Conservation (phyloP, 768 basidiomycete species). For the Gymnopilus dilepis region DNA sequence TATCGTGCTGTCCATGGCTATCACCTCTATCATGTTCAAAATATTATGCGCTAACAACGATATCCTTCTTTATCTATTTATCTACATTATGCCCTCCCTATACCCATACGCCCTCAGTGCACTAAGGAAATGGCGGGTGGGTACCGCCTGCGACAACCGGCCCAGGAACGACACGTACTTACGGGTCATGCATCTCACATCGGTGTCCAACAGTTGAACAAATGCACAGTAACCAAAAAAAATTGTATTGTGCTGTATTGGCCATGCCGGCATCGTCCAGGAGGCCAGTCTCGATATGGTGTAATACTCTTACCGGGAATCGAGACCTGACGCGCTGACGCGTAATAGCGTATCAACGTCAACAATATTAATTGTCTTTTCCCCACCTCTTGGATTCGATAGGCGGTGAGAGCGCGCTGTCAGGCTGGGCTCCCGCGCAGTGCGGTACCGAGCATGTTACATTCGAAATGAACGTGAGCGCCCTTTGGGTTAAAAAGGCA, state of each 20-base stretch:
- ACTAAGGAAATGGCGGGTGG: background rate
- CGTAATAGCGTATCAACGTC: background rate
- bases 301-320: background rate
- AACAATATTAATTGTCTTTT: background rate
- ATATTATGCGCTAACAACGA: background rate
- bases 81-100: background rate
- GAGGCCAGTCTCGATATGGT: background rate
- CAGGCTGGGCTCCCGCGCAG: background rate
- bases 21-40: background rate
- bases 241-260: too few species aligned
- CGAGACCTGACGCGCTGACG: background rate
- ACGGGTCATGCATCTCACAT: too few species aligned
- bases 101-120: background rate
- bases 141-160: background rate
- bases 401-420: background rate
- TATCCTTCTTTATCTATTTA: background rate
- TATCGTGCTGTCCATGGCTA: background rate
- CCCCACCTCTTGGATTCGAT: background rate
- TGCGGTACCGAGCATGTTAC: background rate
- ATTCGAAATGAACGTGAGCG: background rate
- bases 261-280: background rate
- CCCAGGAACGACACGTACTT: background rate
- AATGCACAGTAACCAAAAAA: background rate
- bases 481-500: background rate
- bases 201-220: background rate